A percentile compares a stretch with the other conserved stretches of the same genome.
These are phyloP conservation scores for Silene coronaria DNA, from an alignment of 179 eudicot genomes.

Conservation along the genomic window DNA sequence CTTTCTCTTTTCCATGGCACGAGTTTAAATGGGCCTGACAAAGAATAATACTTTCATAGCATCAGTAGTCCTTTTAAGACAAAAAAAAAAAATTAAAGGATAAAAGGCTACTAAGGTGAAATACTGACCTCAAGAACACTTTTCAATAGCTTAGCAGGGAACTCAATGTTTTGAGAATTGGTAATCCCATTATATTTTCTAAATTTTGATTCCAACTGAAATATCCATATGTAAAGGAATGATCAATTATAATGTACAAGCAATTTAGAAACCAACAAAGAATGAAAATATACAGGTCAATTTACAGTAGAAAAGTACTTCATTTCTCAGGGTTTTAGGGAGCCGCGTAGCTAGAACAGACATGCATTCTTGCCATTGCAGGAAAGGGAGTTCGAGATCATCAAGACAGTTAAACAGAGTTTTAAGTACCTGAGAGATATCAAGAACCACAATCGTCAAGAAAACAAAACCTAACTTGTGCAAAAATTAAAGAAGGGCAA, in stretches of 20 bases:
- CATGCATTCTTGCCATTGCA: constrained; percentile 99
- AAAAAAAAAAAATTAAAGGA: background rate
- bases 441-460: constrained; percentile 3
- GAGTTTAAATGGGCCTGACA: constrained; percentile 68
- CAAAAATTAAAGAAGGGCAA: background rate
- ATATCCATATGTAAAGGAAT: constrained; percentile 6
- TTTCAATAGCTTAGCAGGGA: constrained; percentile 80
- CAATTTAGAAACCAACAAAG: background rate
- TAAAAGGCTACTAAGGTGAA: constrained; percentile 8
- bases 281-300: background rate
- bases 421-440: constrained; percentile 61
- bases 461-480: background rate
- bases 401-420: constrained; percentile 81
- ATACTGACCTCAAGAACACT: constrained; percentile 75
- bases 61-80: background rate
- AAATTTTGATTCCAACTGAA: constrained; percentile 75
- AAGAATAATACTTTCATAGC: constrained; percentile 9
- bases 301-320: constrained; percentile 38
- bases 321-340: constrained; percentile 78
- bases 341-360: constrained; percentile 91
- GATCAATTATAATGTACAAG: background rate
- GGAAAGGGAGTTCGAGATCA: constrained; percentile 89
- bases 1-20: constrained; percentile 75
- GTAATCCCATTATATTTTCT: constrained; percentile 58
- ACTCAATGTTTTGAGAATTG: constrained; percentile 58